Evolutionary conservation across 345 rosid genomes (phyloP).

Genomic region (Garcia nutans): DNA sequence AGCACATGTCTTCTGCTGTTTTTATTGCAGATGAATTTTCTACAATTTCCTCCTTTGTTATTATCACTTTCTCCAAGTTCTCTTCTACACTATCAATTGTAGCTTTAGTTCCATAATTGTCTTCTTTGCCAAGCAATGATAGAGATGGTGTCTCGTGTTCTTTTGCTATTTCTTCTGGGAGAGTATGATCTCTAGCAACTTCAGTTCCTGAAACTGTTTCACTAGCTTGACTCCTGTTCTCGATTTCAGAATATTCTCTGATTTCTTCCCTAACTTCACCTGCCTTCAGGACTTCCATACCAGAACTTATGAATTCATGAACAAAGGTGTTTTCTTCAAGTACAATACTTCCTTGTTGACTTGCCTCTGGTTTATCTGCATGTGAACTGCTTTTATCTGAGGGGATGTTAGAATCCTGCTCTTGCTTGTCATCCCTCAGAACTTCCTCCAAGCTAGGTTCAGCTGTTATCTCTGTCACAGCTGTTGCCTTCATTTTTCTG

Average conservation of each 20-base stretch:
- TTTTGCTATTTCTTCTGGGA: constrained; percentile 6
- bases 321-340: constrained; percentile 17
- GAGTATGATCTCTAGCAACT: not conserved
- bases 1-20: constrained; percentile 20
- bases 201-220: constrained; percentile 23
- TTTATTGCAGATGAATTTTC: constrained; percentile 5
- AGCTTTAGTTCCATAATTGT: constrained; percentile 1
- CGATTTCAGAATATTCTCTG: constrained; percentile 20
- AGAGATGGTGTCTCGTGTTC: constrained; percentile 6
- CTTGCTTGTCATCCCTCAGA: constrained; percentile 19
- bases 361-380: constrained; percentile 21
- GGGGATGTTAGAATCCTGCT: constrained; percentile 12
- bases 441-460: constrained; percentile 21
- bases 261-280: constrained; percentile 21
- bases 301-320: constrained; percentile 4
- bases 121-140: not conserved
- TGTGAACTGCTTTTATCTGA: constrained; percentile 10
- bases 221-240: constrained; percentile 11
- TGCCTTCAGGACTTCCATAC: constrained; percentile 1
- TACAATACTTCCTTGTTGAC: constrained; percentile 14
- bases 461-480: not conserved
- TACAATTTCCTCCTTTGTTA: not conserved
- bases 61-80: not conserved
- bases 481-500: constrained; percentile 11
- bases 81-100: constrained; percentile 6